phyloP scores from a whole-genome alignment of 2,329 filamentous ascomycete species.

The Pseudocercospora fuligena region DNA sequence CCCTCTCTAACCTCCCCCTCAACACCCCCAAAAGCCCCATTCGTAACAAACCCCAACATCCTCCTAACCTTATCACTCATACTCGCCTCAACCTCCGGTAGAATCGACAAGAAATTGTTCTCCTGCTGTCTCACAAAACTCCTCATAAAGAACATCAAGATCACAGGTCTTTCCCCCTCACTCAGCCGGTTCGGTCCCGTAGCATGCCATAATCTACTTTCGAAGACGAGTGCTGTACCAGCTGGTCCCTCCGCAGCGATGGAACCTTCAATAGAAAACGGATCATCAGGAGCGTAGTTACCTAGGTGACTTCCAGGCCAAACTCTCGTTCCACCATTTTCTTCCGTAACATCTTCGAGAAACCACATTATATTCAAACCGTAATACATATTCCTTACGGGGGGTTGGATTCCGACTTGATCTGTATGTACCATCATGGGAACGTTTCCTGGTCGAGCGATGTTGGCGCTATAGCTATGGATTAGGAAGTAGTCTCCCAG shows the following conservation, averaged over 20 bases:
- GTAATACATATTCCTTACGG: neutral
- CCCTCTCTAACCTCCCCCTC: neutral
- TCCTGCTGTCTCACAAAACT: neutral
- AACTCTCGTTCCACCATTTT: neutral
- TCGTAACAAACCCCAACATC: neutral
- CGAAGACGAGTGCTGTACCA: neutral
- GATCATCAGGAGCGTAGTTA: neutral
- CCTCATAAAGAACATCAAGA: neutral
- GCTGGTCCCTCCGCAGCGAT: neutral
- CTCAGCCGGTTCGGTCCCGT: neutral
- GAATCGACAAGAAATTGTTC: neutral
- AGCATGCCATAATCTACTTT: neutral
- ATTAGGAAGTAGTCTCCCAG: neutral
- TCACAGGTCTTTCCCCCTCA: neutral
- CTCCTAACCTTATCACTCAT: neutral
- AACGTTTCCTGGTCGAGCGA: neutral
- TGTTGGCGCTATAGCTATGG: neutral
- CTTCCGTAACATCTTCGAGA: neutral
- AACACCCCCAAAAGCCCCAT: neutral
- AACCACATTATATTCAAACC: neutral
- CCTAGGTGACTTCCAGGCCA: neutral
- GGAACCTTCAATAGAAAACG: neutral
- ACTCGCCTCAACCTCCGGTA: neutral
- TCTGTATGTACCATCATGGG: neutral
- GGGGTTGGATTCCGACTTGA: neutral